These are phyloP conservation scores for Barnettozyma sp. DNA, from an alignment of 805 yeast genomes.

Conservation along the genomic window DNA sequence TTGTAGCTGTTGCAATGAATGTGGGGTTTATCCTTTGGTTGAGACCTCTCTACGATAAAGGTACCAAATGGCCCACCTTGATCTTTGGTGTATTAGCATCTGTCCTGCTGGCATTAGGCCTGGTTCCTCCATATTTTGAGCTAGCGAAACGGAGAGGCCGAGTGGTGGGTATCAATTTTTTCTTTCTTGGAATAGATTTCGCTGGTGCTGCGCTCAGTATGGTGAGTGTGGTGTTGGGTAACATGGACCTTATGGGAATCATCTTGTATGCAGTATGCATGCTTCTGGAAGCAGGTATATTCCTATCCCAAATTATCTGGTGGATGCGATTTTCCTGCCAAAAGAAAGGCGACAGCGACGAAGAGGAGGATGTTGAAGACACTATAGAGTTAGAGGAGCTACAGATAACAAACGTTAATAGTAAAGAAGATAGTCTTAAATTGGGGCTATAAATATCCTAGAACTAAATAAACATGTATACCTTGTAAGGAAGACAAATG, in stretches of 20 bases:
- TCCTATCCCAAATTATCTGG: slow-evolving; percentile 60
- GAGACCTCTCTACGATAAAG: slow-evolving; percentile 46
- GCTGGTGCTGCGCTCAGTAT: slow-evolving; percentile 79
- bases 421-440: no score
- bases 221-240: slow-evolving; percentile 50
- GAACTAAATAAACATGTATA: no score
- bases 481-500: no score
- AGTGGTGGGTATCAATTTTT: slow-evolving; percentile 84
- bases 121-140: slow-evolving; percentile 87
- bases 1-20: slow-evolving; percentile 43
- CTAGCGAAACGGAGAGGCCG: slow-evolving; percentile 71
- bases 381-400: not conserved
- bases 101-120: slow-evolving; percentile 65
- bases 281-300: slow-evolving; percentile 63
- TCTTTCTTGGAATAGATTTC: slow-evolving; percentile 69
- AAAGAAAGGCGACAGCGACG: slow-evolving; percentile 3
- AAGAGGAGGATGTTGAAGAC: slow-evolving; percentile 2
- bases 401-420: not conserved
- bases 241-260: slow-evolving; percentile 64
- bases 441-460: no score
- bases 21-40: slow-evolving; percentile 68
- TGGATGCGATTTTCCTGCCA: slow-evolving; percentile 33
- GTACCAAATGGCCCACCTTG: slow-evolving; percentile 67
- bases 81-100: slow-evolving; percentile 80
- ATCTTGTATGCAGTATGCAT: slow-evolving; percentile 61